Base-by-base conservation (phyloP, 2,329 filamentous ascomycete genomes). In the Cadophora malorum region DNA sequence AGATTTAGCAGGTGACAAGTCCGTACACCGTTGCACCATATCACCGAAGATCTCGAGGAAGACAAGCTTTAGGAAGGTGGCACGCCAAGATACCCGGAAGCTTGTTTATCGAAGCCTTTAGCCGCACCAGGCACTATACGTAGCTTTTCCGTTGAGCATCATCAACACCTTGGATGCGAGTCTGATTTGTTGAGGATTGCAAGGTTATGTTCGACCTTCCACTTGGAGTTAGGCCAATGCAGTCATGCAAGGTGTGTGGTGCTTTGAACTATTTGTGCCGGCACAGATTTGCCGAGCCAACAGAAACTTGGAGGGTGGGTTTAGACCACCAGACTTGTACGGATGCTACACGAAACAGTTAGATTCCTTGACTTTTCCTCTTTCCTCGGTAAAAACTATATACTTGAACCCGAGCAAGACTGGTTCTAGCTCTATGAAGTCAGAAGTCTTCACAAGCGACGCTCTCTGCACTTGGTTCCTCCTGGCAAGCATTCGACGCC, bases 31-130 rank as follows among this genome's bases (percentile, higher is more conserved):
- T 21, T 3, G 19, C 16, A 58, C 31, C 35, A 53, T 16, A 28
- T 10, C 41, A 38, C 53, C n/a, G 53, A 21, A 33, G 28, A 58
- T 58, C 53, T 35, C 33, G 6, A 58, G n/a, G 4, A 19, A n/a
- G n/a, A 58, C 28, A 58, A 58, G 53, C 53, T 58, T 38, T 58
- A 58, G 53, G 53, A 35, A 58, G 52, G 52, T 56, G 14, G 52
- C 28, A 33, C 23, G 53, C 53, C 53, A 58, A 58, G 28, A 58
- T 58, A 21, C 53, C 53, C 53, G 35, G 53, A 58, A 58, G 53
- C 28, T 58, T 58, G 33, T 58, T 58, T 58, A 58, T 38, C 33
- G 16, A n/a, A 33, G 31, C 33, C n/a, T 33, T 38, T 38, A 58
- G 50, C 50, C 33, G 53, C 53, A 35, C 53, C 12, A 38, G 31